phyloP scores from a whole-genome alignment of 73 alveolate species.

The Paramecium biaurelia region DNA sequence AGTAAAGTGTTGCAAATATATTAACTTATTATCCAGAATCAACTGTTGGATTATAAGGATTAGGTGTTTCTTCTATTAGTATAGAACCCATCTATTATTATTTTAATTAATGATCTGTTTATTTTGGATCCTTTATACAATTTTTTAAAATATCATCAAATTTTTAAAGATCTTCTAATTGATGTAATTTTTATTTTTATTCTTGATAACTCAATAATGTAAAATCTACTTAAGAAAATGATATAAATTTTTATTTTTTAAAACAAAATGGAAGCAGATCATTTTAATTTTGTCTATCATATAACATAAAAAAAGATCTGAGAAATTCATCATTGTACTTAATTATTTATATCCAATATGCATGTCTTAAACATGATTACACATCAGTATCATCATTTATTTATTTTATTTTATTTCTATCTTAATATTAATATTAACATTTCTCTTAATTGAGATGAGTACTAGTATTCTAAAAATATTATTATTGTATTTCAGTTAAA shows the following conservation, averaged over 20 bases:
- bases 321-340: conserved; percentile 34
- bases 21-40: background rate
- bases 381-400: background rate
- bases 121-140: background rate
- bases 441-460: background rate
- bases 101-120: background rate
- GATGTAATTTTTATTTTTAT: background rate
- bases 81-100: background rate
- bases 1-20: background rate
- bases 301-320: background rate
- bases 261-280: background rate
- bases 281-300: background rate
- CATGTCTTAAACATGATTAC: background rate
- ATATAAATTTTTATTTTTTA: background rate
- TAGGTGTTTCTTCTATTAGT: background rate
- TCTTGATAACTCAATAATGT: background rate
- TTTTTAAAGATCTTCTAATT: background rate
- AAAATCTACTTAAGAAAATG: background rate
- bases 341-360: conserved; percentile 17
- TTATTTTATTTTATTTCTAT: background rate
- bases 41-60: background rate
- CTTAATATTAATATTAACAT: background rate
- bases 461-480: background rate
- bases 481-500: background rate
- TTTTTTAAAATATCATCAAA: background rate